Percentiles rank a stretch among this genome's conserved stretches.
These are phyloP conservation scores for Orbilia brochopaga DNA, from an alignment of 2,329 filamentous ascomycete genomes.

Conservation along the genomic window DNA sequence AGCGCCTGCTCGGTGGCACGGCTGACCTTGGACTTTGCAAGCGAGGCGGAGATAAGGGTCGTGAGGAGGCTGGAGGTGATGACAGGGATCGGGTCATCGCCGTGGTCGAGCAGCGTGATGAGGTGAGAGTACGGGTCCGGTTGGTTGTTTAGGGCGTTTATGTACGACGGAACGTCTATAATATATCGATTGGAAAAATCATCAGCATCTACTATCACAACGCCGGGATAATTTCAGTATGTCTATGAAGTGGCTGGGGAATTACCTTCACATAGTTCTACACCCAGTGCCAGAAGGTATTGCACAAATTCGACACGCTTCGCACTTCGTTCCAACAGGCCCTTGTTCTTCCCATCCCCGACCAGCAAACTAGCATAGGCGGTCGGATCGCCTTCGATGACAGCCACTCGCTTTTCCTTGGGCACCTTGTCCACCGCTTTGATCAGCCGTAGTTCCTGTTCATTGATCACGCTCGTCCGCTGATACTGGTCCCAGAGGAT, in stretches of 20 bases:
- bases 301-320: constrained; percentile 90
- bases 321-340: constrained; percentile 82
- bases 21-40: constrained; percentile 64
- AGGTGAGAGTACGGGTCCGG: constrained; percentile 81
- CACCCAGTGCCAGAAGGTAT: constrained; percentile 88
- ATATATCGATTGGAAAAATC: constrained; percentile 14
- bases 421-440: constrained; percentile 95
- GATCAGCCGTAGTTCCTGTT: constrained; percentile 92
- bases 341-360: constrained; percentile 69
- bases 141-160: constrained; percentile 75
- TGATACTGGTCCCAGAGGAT: constrained; percentile 98
- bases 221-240: no score
- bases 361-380: constrained; percentile 82
- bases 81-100: constrained; percentile 84
- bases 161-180: constrained; percentile 78
- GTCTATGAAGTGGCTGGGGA: constrained; percentile 62
- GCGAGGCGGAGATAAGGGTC: constrained; percentile 72
- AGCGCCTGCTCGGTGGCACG: constrained; percentile 70
- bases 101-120: constrained; percentile 80
- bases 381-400: constrained; percentile 77
- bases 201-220: not conserved
- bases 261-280: constrained; percentile 85
- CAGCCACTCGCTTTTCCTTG: constrained; percentile 84
- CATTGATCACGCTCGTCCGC: constrained; percentile 88
- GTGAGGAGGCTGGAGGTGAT: constrained; percentile 87